These are phyloP conservation scores for Pleurotus tuoliensis DNA, from an alignment of 768 basidiomycete species.

Conservation along the genomic window DNA sequence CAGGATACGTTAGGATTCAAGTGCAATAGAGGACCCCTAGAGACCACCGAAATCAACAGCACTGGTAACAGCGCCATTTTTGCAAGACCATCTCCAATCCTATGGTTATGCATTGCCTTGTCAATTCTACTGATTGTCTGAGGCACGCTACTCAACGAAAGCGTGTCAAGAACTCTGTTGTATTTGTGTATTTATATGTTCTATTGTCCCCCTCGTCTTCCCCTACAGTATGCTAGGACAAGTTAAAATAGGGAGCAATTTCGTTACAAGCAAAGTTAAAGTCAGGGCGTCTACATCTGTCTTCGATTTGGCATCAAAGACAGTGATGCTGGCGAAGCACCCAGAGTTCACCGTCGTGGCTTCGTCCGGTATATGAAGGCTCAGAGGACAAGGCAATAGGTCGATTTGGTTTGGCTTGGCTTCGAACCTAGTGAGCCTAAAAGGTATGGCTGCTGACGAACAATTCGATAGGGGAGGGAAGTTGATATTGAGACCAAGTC, in stretches of 20 bases:
- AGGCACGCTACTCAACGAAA: not conserved
- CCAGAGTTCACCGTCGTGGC: slow-evolving; percentile 18
- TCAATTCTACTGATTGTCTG: not conserved
- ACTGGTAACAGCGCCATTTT: not conserved
- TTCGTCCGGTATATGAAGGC: slow-evolving; percentile 26
- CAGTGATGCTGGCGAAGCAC: slow-evolving; percentile 29
- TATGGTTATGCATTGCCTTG: not conserved
- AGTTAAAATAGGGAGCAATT: slow-evolving; percentile 16
- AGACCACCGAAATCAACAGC: slow-evolving; percentile 13
- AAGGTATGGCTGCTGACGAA: slow-evolving; percentile 19
- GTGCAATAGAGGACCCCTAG: slow-evolving; percentile 26
- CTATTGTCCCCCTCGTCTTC: not conserved
- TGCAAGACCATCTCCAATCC: not conserved
- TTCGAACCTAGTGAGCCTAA: slow-evolving; percentile 27
- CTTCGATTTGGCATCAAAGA: slow-evolving; percentile 24
- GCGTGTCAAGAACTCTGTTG: not conserved
- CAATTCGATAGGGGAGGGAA: slow-evolving; percentile 24
- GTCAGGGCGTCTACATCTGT: slow-evolving; percentile 24
- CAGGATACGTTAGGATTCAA: slow-evolving; percentile 27
- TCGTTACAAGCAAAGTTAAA: slow-evolving; percentile 20
- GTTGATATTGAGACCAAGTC: slow-evolving; percentile 32
- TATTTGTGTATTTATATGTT: not conserved
- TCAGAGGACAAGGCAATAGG: slow-evolving; percentile 28
- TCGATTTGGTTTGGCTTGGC: slow-evolving; percentile 17
- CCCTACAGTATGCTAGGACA: slow-evolving; percentile 9